These are phyloP conservation scores for Aspergillus terreus DNA, from an alignment of 2,329 filamentous ascomycete genomes.

Conservation along the genomic window DNA sequence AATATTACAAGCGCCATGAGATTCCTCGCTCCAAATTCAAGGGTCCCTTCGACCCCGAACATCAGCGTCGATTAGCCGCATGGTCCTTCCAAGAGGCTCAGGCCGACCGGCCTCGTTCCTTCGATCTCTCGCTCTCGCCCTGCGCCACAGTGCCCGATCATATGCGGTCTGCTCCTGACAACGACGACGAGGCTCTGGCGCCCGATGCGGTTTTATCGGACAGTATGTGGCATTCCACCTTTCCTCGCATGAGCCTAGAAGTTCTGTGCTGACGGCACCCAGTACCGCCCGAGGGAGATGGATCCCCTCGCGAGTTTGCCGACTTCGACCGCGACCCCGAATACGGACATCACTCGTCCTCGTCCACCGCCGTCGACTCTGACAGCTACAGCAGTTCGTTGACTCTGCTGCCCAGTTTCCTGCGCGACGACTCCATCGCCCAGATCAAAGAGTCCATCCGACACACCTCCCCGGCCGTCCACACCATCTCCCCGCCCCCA, in stretches of 20 bases:
- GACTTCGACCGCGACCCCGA: constrained; percentile 24
- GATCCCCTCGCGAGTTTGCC: neutral
- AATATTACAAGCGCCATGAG: constrained; percentile 48
- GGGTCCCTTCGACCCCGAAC: constrained; percentile 45
- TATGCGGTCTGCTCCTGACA: constrained; percentile 19
- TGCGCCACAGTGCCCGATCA: constrained; percentile 27
- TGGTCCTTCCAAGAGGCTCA: constrained; percentile 42
- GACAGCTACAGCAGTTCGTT: constrained; percentile 33
- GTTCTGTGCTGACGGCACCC: constrained; percentile 9
- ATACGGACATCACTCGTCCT: constrained; percentile 28
- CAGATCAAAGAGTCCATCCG: constrained; percentile 31
- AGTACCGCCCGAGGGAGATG: constrained; percentile 17
- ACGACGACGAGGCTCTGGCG: constrained; percentile 16
- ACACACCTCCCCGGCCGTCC: constrained; percentile 29
- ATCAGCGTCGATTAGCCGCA: constrained; percentile 40
- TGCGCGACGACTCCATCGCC: constrained; percentile 25
- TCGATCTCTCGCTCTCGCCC: constrained; percentile 37
- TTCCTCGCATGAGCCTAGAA: neutral
- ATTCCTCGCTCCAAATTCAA: constrained; percentile 48
- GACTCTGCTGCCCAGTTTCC: constrained; percentile 29
- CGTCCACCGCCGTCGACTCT: constrained; percentile 34
- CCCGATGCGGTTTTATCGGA: constrained; percentile 14
- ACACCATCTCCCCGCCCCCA: constrained; percentile 21
- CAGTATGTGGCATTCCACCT: constrained; percentile 14
- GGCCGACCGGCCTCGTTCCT: constrained; percentile 31